Percentiles rank a stretch among this genome's conserved stretches.
Conservation (phyloP, 2,329 filamentous ascomycete species). For the Cordyceps cateniannulata region DNA sequence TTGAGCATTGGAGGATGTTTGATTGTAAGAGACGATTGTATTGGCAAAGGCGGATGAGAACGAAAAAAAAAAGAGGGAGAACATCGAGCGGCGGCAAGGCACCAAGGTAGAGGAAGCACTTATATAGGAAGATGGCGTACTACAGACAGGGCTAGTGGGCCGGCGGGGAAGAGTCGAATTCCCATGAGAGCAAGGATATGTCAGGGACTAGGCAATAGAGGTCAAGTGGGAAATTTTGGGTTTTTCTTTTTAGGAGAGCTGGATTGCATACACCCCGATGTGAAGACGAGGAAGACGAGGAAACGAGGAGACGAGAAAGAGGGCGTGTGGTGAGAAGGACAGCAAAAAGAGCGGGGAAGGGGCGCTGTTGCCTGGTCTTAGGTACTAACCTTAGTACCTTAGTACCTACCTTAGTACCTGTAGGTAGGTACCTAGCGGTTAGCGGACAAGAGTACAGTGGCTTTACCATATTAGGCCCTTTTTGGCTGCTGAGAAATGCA, state of each 20-base stretch:
- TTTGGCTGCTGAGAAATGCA: constrained; percentile 6
- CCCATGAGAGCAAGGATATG: not conserved
- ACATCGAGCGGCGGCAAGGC: constrained; percentile 10
- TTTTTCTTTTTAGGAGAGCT: not conserved
- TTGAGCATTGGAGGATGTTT: not conserved
- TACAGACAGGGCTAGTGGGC: constrained; percentile 7
- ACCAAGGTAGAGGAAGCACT: constrained; percentile 11
- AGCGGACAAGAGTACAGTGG: not conserved
- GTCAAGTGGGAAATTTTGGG: not conserved
- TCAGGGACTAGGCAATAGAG: not conserved
- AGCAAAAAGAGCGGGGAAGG: constrained; percentile 13
- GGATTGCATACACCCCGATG: not conserved
- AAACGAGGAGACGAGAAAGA: no score
- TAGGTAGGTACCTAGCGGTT: no score
- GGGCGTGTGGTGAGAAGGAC: not conserved
- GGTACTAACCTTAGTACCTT: no score
- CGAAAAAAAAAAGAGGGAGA: constrained; percentile 1
- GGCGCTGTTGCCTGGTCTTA: constrained; percentile 28
- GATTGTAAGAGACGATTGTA: not conserved
- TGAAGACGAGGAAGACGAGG: no score
- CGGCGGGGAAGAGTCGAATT: not conserved
- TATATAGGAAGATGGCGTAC: constrained; percentile 8
- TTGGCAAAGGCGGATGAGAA: not conserved
- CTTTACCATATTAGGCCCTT: not conserved
- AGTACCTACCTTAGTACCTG: no score